Evolutionary conservation across 2,329 filamentous ascomycete species (phyloP), one percentile per base, ranked within the genome.

Genomic region (Calonectria hawksworthii): DNA sequence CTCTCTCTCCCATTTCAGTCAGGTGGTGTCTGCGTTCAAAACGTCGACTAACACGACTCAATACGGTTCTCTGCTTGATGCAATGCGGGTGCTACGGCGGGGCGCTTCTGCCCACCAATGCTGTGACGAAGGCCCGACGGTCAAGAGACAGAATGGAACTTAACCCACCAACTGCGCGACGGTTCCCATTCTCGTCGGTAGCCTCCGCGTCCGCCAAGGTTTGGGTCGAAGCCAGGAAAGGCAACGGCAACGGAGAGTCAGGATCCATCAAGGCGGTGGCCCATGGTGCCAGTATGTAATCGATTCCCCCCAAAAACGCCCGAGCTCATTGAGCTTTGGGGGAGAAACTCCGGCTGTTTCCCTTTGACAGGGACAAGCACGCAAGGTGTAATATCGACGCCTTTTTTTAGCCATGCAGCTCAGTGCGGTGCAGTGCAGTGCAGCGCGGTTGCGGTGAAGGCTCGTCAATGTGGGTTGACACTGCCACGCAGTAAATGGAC

Each of bases 21-120:
- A 18, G 56, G 14, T 63, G 56, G 38, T 63, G 34, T 63, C 38
- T 36, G 23, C 34, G 34, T 26, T 30, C 56, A 41, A 56, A 51
- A 50, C 28, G 32, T 68, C 54, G 54, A 68, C 70, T 68, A 72
- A 72, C 70, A 72, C 54, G 47, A 26, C 51, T 54, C 50, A 34
- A 68, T 72, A 52, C 52, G 64, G 70, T 67, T 61, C 59, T 36
- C n/a, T 68, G 32, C 64, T 67, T 72, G 70, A 66, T 64, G 70
- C 51, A 44, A 65, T 47, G 47, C 52, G 7, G 38, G 47, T 36
- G 52, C 34, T 54, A 13, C 36, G 66, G 71, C 66, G 66, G 71
- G 56, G 50, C 51, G 11, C 28, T 44, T 61, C 41, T 71, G 41
- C 26, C 47, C 44, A 26, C 44, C 50, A 50, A 9, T 64, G 32